Base-by-base conservation (phyloP, 2,329 filamentous ascomycete species). In the Capronia americana region DNA sequence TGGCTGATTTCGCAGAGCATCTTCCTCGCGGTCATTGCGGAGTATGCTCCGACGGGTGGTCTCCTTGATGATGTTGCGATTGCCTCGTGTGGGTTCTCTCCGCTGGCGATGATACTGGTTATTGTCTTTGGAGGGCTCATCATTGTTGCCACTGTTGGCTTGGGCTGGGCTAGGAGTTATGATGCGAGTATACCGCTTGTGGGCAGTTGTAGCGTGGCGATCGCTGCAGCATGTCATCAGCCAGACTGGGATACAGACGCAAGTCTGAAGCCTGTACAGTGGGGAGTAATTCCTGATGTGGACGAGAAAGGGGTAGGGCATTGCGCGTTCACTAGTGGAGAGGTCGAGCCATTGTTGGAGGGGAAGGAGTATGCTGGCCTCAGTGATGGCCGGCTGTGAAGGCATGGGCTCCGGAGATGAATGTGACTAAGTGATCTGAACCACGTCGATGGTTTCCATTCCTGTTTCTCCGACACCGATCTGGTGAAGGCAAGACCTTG, bases 1-100 rank as follows among this genome's bases (percentile, higher is more conserved):
- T 83, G 80, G 80, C 70, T 83, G 0, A 72, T 81, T 4, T 83
- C 81, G 0, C 78, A 82, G 53, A 74, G 74, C n/a, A 62, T 83
- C 5, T 83, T 82, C 69, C 66, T 83, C 2, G 76, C 78, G 1
- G 70, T 73, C 1, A 72, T 81, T 14, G 72, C 75, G 5, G 66
- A 66, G 14, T 75, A 74, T 54, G 50, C 57, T 26, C n/a, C 54
- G 2, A 17, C 48, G n/a, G 69, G 65, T 2, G 34, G 28, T 10
- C 34, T 70, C 32, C 24, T 54, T 24, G 56, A 64, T 50, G 32
- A 63, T 7, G 48, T 63, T 20, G 51, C 41, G 1, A 50, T 74
- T 28, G 65, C 62, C 10, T 67, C 70, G 1, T 70, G 71, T 46
- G 73, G 72, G n/a, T 73, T 72, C 63, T 74, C 69, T 26, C 66